These are phyloP conservation scores for Nicotiana tabacum DNA, from an alignment of 257 asterid species.

Conservation along the genomic window DNA sequence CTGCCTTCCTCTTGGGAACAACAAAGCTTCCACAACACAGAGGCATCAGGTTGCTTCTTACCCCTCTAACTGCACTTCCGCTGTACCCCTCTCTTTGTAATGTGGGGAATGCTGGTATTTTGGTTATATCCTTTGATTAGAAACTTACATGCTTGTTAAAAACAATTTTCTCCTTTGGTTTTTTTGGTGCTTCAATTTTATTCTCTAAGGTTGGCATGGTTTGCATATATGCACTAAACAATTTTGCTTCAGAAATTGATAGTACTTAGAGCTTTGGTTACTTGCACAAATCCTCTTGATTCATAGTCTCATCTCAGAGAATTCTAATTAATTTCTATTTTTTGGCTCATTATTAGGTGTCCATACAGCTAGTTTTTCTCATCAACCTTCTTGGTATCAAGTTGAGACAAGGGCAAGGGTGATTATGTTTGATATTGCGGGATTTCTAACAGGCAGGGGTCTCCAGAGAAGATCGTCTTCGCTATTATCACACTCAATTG, in stretches of 20 bases:
- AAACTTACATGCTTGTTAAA: neutral
- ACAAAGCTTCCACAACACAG: slow-evolving; percentile 48
- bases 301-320: neutral
- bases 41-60: slow-evolving; percentile 43
- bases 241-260: neutral
- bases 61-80: neutral
- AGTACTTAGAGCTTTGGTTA: neutral
- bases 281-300: neutral
- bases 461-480: slow-evolving; percentile 57
- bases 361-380: slow-evolving; percentile 46
- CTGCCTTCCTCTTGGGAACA: slow-evolving; percentile 43
- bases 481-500: slow-evolving; percentile 35
- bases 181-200: neutral
- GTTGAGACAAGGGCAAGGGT: slow-evolving; percentile 79
- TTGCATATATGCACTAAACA: neutral
- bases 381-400: slow-evolving; percentile 44
- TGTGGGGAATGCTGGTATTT: neutral
- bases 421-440: slow-evolving; percentile 56
- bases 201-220: neutral
- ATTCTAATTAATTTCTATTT: neutral
- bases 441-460: slow-evolving; percentile 45
- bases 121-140: neutral
- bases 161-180: neutral
- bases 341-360: slow-evolving; percentile 28
- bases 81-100: neutral